phyloP scores from a whole-genome alignment of 2,329 filamentous ascomycete species.

The Cytospora paraplurivora region DNA sequence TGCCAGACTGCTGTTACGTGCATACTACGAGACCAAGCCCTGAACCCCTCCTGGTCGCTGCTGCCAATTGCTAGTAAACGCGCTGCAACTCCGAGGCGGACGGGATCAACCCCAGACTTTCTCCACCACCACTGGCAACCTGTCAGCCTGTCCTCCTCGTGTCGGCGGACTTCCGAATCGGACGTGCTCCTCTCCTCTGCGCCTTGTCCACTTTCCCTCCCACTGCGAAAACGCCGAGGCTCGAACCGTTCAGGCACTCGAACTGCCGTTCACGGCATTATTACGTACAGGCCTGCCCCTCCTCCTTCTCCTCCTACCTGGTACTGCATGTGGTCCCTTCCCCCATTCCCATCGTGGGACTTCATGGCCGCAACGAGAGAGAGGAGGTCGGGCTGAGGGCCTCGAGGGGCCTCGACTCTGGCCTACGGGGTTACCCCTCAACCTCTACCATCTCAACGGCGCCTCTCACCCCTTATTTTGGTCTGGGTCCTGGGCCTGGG shows the following conservation, averaged over 20 bases:
- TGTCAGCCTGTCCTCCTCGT: slow-evolving; percentile 6
- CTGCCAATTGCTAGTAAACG: too few relatives aligned
- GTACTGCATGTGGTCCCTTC: too few relatives aligned
- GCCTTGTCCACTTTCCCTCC: background rate
- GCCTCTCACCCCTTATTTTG: too few relatives aligned
- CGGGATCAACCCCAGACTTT: slow-evolving; percentile 17
- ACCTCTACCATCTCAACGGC: too few relatives aligned
- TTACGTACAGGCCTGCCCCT: background rate
- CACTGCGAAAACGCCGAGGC: slow-evolving; percentile 2
- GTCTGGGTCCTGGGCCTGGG: too few relatives aligned
- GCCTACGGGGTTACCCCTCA: too few relatives aligned
- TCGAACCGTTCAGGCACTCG: too few relatives aligned
- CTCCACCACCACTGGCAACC: slow-evolving; percentile 7
- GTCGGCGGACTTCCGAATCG: slow-evolving; percentile 23
- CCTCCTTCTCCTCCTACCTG: too few relatives aligned
- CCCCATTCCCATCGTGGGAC: background rate
- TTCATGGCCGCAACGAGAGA: too few relatives aligned
- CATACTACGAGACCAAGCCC: background rate
- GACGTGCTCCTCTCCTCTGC: background rate
- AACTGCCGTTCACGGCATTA: too few relatives aligned
- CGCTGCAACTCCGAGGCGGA: background rate
- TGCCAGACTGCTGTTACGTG: background rate
- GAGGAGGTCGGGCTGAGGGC: too few relatives aligned
- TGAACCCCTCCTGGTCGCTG: background rate
- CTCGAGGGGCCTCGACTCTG: too few relatives aligned